Percentiles rank a stretch among this genome's conserved stretches.
Evolutionary conservation across 1,139 yeast genomes (phyloP).

Genomic region (Tardiomyces depauwii): DNA sequence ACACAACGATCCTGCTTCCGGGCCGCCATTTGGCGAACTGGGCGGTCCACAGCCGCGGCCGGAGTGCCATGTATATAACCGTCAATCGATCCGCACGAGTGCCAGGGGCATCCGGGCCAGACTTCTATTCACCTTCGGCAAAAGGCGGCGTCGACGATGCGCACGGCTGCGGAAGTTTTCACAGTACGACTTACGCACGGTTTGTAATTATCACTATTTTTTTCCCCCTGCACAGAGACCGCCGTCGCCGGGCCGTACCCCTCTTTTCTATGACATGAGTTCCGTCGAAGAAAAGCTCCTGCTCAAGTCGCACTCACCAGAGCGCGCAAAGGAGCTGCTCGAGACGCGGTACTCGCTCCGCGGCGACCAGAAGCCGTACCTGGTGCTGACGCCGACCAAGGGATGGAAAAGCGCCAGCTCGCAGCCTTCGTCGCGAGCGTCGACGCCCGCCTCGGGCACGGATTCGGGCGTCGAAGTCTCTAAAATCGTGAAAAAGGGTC

Average conservation of each 20-base stretch:
- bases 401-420: constrained; percentile 8
- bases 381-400: constrained; percentile 38
- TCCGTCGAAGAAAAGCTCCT: constrained; percentile 44
- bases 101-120: not conserved
- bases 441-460: not conserved
- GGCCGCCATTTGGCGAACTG: constrained; percentile 2
- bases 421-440: not conserved
- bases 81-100: constrained; percentile 3
- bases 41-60: not conserved
- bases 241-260: no score
- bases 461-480: not conserved
- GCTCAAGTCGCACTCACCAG: constrained; percentile 35
- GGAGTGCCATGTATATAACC: no score
- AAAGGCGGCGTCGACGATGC: no score
- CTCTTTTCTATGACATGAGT: not conserved
- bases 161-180: not conserved
- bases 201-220: no score
- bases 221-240: no score
- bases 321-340: constrained; percentile 37
- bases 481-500: constrained; percentile 3
- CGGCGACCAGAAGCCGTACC: constrained; percentile 51
- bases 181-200: no score
- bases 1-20: constrained; percentile 23
- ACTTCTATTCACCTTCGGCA: no score
- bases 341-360: constrained; percentile 42